Evolutionary conservation across 768 basidiomycete species (phyloP).

Genomic region (Calvatia gigantea): DNA sequence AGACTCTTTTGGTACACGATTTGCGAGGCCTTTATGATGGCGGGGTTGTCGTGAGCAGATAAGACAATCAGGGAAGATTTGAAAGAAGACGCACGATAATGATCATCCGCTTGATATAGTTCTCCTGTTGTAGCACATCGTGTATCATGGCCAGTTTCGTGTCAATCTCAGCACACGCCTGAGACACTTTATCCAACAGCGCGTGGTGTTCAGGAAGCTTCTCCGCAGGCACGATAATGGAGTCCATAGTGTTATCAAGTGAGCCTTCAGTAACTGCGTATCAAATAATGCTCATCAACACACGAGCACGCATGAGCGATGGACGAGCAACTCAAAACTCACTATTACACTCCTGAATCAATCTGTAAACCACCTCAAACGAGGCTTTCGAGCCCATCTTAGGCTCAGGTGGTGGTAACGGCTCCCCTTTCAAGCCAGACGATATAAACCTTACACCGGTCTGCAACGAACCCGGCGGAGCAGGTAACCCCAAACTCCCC

Average conservation of each 20-base stretch:
- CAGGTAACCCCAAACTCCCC: neutral
- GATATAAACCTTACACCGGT: constrained; percentile 9
- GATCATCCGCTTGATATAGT: constrained; percentile 12
- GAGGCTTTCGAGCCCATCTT: constrained; percentile 12
- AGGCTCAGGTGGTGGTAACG: constrained; percentile 5
- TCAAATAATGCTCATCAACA: neutral
- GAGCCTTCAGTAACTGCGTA: constrained; percentile 1
- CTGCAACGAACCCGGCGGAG: neutral
- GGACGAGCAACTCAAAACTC: neutral
- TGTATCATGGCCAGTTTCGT: constrained; percentile 13
- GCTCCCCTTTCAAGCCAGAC: constrained; percentile 11
- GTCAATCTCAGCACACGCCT: constrained; percentile 11
- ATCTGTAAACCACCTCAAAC: constrained; percentile 9
- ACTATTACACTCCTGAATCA: constrained; percentile 11
- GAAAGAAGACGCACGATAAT: constrained; percentile 4
- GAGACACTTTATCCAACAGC: constrained; percentile 10
- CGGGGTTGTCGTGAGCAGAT: neutral
- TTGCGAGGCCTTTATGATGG: constrained; percentile 3
- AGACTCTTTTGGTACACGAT: constrained; percentile 12
- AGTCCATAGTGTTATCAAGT: constrained; percentile 9
- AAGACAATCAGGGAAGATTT: neutral
- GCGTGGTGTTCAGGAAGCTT: constrained; percentile 12
- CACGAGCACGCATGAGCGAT: neutral
- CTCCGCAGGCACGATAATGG: constrained; percentile 11
- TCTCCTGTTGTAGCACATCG: constrained; percentile 11